A percentile compares a stretch with the other conserved stretches of the same genome.
Evolutionary conservation across 2,329 filamentous ascomycete genomes (phyloP).

Genomic region (Penicillium verrucosum): DNA sequence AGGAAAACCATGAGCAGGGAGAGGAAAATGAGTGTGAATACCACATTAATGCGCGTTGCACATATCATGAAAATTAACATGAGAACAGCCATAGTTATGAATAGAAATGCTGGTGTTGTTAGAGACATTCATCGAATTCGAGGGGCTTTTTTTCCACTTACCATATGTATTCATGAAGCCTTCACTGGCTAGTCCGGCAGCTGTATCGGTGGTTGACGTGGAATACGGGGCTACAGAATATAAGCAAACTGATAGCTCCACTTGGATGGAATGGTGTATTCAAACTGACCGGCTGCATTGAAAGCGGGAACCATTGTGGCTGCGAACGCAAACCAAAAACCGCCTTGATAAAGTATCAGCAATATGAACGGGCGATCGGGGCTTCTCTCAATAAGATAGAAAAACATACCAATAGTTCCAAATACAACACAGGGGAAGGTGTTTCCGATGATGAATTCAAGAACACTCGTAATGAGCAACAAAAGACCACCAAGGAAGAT

Average conservation of each 20-base stretch:
- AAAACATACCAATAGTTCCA: conserved; percentile 45
- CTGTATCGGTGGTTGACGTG: conserved; percentile 25
- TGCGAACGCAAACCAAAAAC: conserved; percentile 58
- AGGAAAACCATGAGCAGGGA: conserved; percentile 58
- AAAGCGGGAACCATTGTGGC: conserved; percentile 54
- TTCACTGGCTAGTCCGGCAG: conserved; percentile 21
- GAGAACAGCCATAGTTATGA: conserved; percentile 64
- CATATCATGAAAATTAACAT: conserved; percentile 66
- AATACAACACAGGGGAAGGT: conserved; percentile 61
- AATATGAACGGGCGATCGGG: not conserved
- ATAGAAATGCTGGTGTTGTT: conserved; percentile 50
- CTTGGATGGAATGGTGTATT: conserved; percentile 53
- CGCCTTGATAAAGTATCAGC: conserved; percentile 23
- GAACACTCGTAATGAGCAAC: conserved; percentile 51
- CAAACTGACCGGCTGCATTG: conserved; percentile 50
- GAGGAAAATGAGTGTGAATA: conserved; percentile 68
- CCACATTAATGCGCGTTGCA: conserved; percentile 67
- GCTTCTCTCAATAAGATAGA: not conserved
- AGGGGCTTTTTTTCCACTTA: not conserved
- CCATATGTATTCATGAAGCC: conserved; percentile 28
- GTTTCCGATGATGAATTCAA: conserved; percentile 59
- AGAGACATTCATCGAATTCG: not conserved
- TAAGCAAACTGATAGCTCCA: not conserved
- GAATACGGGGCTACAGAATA: conserved; percentile 23
- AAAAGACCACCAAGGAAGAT: conserved; percentile 56